Evolutionary conservation across 352 stramenopile species (phyloP).

Genomic region (Pythium grandisporangium): DNA sequence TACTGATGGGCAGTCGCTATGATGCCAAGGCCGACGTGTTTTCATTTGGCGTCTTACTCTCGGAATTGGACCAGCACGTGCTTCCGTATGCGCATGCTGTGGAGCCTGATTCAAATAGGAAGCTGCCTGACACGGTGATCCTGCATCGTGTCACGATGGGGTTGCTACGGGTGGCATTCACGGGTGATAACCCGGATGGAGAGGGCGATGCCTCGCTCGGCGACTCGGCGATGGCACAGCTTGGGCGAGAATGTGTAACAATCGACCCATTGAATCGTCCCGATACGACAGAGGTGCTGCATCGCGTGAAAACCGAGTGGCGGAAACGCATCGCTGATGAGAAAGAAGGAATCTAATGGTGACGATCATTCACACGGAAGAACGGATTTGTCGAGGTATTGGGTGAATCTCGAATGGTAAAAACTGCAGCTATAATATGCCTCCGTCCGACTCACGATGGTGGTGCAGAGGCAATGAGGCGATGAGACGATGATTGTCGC

Average conservation of each 20-base stretch:
- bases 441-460: too few relatives aligned
- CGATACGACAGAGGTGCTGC: conserved; percentile 8
- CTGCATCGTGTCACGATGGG: conserved; percentile 4
- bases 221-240: neutral
- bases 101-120: conserved; percentile 3
- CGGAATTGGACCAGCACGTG: conserved; percentile 9
- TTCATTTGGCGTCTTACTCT: conserved; percentile 18
- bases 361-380: too few relatives aligned
- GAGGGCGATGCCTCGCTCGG: too few relatives aligned
- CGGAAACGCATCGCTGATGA: too few relatives aligned
- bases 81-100: conserved; percentile 4
- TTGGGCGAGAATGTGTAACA: conserved; percentile 10
- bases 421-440: too few relatives aligned
- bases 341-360: too few relatives aligned
- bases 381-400: too few relatives aligned
- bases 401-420: too few relatives aligned
- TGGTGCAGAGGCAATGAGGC: too few relatives aligned
- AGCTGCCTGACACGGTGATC: conserved; percentile 9
- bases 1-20: conserved; percentile 13
- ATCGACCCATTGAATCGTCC: conserved; percentile 12
- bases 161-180: conserved; percentile 2
- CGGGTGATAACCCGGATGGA: neutral
- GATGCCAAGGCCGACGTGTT: conserved; percentile 19
- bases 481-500: too few relatives aligned
- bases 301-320: too few relatives aligned